These are phyloP conservation scores for Chrysosporium queenslandicum DNA, from an alignment of 2,329 filamentous ascomycete species.

Conservation along the genomic window DNA sequence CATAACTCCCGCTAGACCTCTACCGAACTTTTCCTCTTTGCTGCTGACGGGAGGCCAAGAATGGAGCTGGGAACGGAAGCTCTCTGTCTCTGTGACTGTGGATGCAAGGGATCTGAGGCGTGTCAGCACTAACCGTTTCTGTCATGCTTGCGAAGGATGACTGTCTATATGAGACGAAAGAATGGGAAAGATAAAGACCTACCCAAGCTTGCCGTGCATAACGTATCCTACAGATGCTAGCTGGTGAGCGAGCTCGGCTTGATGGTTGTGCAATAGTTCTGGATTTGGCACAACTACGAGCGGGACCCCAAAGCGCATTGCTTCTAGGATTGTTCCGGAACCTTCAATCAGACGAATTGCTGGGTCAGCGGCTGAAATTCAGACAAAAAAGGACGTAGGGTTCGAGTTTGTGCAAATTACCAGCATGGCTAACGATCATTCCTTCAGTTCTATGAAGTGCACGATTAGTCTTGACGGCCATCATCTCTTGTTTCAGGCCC, in stretches of 20 bases:
- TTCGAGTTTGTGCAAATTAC: constrained; percentile 36
- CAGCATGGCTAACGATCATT: constrained; percentile 79
- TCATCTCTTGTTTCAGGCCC: constrained; percentile 53
- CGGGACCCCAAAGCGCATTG: constrained; percentile 60
- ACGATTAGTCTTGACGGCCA: constrained; percentile 40
- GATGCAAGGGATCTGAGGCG: constrained; percentile 36
- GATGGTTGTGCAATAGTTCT: constrained; percentile 76
- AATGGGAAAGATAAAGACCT: constrained; percentile 24
- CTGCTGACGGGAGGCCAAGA: constrained; percentile 44
- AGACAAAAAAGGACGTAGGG: background rate
- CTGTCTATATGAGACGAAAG: background rate
- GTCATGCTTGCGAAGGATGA: background rate
- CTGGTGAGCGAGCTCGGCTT: constrained; percentile 72
- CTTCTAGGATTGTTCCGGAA: constrained; percentile 80
- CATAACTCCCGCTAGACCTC: constrained; percentile 43
- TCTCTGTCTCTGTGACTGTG: constrained; percentile 43
- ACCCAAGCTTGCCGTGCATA: constrained; percentile 59
- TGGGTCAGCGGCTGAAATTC: background rate
- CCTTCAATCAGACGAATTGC: constrained; percentile 42
- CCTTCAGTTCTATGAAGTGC: constrained; percentile 44
- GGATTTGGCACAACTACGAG: constrained; percentile 87
- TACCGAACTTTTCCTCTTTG: constrained; percentile 28
- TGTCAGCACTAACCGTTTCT: constrained; percentile 10
- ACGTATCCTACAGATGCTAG: constrained; percentile 67
- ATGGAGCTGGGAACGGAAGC: constrained; percentile 34